Evolutionary conservation across 1,139 yeast species (phyloP), one percentile per base, ranked within the genome.

Genomic region (Pichia sp.): DNA sequence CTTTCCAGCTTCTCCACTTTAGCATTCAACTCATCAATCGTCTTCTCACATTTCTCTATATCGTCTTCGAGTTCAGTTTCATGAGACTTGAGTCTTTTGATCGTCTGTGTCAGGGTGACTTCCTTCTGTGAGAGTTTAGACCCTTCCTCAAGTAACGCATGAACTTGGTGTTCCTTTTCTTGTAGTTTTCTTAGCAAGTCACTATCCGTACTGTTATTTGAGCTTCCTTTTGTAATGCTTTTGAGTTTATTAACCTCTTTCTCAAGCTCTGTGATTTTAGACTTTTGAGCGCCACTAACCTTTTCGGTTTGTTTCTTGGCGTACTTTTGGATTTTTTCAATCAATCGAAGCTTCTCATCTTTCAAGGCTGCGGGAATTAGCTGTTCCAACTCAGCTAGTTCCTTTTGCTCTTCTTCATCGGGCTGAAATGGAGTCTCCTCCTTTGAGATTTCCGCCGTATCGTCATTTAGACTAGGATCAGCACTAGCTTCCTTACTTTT

Each of bases 81-180:
- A 18, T 67, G 66, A 6, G 67, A 56, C 38, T 76, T 73, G 33
- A 86, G 58, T 43, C 69, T 69, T 47, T 83, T 83, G 35, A 88
- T 74, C 1, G 78, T 66, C 27, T 77, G 85, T 50, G 74, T 77
- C 37, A 79, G 67, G 47, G 74, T 74, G 25, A 86, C 65, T 51
- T 91, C 96, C 43, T 76, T 81, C 41, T 72, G 71, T 0, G 95
- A 80, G 27, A 88, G 62, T 21, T 72, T 74, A 45, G 83, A 81
- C 4, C 96, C 96, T 58, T 88, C 97, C 40, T 72, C 75, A 52
- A 82, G 58, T 25, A 88, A 63, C 43, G 68, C 62, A 19, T 74
- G 79, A 42, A 82, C 67, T 26, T 66, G 64, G 19, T 64, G 66
- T 32, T 82, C 87, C 46, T 72, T 72, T 29, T 69, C 73, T 4